phyloP scores from a whole-genome alignment of 257 asterid genomes.

The Plectranthus barbatus region DNA sequence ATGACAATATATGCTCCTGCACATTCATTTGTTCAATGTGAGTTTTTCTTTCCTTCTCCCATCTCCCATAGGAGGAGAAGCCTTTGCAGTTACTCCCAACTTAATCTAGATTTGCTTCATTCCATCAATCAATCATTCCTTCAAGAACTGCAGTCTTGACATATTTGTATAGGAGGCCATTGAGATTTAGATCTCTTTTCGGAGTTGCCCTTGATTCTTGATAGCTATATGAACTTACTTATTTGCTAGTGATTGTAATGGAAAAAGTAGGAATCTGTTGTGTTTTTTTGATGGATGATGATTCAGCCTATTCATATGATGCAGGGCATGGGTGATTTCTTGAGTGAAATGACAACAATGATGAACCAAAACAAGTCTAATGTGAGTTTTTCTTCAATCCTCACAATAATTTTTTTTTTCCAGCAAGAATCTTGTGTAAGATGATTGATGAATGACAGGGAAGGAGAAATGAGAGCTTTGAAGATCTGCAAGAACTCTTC shows the following conservation, averaged over 20 bases:
- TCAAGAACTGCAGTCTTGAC: no score
- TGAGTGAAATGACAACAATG: slow-evolving; percentile 69
- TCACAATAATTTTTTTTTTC: no score
- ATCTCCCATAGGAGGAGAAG: no score
- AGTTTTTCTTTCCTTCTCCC: no score
- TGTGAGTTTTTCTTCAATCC: slow-evolving; percentile 31
- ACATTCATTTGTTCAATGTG: no score
- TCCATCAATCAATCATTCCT: no score
- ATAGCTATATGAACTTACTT: no score
- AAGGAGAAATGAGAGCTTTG: slow-evolving; percentile 43
- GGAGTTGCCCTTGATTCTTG: neutral
- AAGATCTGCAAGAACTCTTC: slow-evolving; percentile 52
- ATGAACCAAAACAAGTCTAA: slow-evolving; percentile 47
- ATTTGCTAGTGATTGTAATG: no score
- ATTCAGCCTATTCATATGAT: neutral
- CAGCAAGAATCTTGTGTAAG: no score
- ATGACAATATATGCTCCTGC: neutral
- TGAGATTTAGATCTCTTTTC: neutral
- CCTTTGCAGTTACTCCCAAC: no score
- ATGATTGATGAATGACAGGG: slow-evolving; percentile 45
- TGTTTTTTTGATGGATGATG: neutral
- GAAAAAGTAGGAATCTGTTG: neutral
- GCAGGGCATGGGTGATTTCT: slow-evolving; percentile 84
- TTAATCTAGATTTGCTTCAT: neutral
- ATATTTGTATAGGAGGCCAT: neutral